Evolutionary conservation across 2,329 filamentous ascomycete genomes (phyloP), one percentile per base, ranked within the genome.

Genomic region (Pyrenochaeta sp.): DNA sequence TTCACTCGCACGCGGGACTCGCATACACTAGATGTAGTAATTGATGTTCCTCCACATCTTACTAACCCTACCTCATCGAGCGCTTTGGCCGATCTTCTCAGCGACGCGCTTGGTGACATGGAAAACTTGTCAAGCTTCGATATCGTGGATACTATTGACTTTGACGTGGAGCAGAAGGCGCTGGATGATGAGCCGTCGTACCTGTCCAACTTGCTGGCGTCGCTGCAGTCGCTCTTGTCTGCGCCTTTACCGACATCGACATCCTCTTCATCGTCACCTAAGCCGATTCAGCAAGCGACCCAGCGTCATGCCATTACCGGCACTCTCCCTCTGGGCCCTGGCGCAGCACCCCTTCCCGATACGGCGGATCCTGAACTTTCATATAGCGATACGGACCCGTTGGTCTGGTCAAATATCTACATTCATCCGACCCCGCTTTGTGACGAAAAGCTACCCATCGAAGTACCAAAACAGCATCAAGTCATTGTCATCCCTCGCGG

Each of bases 401-500:
- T 95, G 15, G 82, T 85, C 19, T 96, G 91, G 91, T 84, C 79
- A 3, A 86, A 79, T 1, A 81, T 96, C 64, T 94, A 89, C 78
- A 85, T 94, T 22, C 89, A 76, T 48, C 46, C 89, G 8, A 90
- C 83, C 53, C 81, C 90, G 15, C 85, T 88, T 9, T 95, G 94
- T 76, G 81, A 83, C 56, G 80, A 81, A 56, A 76, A 83, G 58
- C 77, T 92, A 52, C 76, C 86, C 12, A 67, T 81, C 1, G 75
- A 81, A 7, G 76, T 88, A 2, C 82, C 81, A 0, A 81, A 81
- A 40, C 78, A 75, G 1, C 79, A 96, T 78, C 89, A 97, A 50
- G 82, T 98, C 58, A 88, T 99, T 58, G 86, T 97, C 49, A 83
- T 98, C 68, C 88, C 86, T 28, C 88, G 95, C 5, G 94, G 95